Evolutionary conservation across 2,329 filamentous ascomycete genomes (phyloP).

Genomic region (Xylaria sp.): DNA sequence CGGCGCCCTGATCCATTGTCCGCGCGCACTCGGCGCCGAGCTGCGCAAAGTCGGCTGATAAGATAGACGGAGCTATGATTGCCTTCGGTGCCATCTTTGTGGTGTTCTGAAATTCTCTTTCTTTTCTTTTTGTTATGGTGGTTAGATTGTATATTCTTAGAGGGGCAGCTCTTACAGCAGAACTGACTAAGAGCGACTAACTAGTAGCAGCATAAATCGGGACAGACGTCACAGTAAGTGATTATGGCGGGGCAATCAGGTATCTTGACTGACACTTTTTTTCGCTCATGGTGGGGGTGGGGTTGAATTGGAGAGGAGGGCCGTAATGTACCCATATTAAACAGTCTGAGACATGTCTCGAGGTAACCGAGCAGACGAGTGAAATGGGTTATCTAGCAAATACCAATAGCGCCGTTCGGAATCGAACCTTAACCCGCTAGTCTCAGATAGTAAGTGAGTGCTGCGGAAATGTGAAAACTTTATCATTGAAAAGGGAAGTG

Average conservation of each 20-base stretch:
- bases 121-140: background rate
- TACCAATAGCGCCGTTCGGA: too few species aligned
- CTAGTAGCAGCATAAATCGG: slow-evolving; percentile 5
- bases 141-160: background rate
- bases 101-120: background rate
- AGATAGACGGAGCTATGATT: slow-evolving; percentile 98
- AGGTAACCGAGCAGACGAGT: too few species aligned
- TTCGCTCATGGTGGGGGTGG: slow-evolving; percentile 33
- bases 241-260: slow-evolving; percentile 42
- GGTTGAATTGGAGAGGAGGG: slow-evolving; percentile 13
- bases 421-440: too few species aligned
- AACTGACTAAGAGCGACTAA: background rate
- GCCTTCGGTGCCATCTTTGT: slow-evolving; percentile 82
- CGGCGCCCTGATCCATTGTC: slow-evolving; percentile 87
- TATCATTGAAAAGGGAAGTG: too few species aligned
- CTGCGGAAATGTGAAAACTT: too few species aligned
- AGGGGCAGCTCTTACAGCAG: background rate
- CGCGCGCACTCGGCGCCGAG: slow-evolving; percentile 86
- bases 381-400: too few species aligned
- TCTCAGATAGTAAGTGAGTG: too few species aligned
- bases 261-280: slow-evolving; percentile 30
- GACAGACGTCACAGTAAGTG: slow-evolving; percentile 42
- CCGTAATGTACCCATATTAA: too few species aligned
- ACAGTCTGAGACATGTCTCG: too few species aligned
- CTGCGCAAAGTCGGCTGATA: slow-evolving; percentile 93